Base-by-base conservation (phyloP, 1,284 basidiomycete genomes). In the Puccinia novopanici region DNA sequence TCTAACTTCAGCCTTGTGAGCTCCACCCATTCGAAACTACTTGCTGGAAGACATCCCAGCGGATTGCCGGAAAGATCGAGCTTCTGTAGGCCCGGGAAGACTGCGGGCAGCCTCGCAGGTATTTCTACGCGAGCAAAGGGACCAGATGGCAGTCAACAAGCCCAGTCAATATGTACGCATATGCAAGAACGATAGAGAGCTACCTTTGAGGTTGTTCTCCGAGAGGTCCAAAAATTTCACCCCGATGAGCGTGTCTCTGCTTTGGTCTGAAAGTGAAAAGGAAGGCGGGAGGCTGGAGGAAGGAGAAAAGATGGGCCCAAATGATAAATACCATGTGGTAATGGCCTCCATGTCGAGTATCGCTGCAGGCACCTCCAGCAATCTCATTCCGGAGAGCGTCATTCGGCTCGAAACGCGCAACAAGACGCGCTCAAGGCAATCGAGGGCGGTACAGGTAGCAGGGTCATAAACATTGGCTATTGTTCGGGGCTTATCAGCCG, bases 201-300 rank as follows among this genome's bases (percentile, higher is more conserved):
- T 59, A 59, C 54, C 52, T 17, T n/a, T 74, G n/a, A 59, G 57
- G 24, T 45, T 13, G 72, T 74, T 74, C 40, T 22, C 17, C 0
- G 72, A 61, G 34, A 74, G 55, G 40, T 74, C 72, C 17, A 74
- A 37, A 37, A 4, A 24, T 73, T 73, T 48, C 1, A 74, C 6
- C 5, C 6, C 22, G 10, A 45, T n/a, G 1, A 42, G 22, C 40
- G 9, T 30, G 13, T 59, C 55, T 61, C n/a, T 22, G 19, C 15
- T 74, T 40, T 6, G 42, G 1, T 24, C 48, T 50, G 9, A 37
- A 27, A 68, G 42, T 50, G 45, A 50, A 50, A 48, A 30, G 19
- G 48, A 42, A 45, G 12, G 3, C 59, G 67, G 70, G 0, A 30
- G 10, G 13, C 40, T 34, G 34, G n/a, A 74, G 52, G 40, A 61